Conservation (phyloP, 345 rosid species). For the Hibiscus tridactylites region DNA sequence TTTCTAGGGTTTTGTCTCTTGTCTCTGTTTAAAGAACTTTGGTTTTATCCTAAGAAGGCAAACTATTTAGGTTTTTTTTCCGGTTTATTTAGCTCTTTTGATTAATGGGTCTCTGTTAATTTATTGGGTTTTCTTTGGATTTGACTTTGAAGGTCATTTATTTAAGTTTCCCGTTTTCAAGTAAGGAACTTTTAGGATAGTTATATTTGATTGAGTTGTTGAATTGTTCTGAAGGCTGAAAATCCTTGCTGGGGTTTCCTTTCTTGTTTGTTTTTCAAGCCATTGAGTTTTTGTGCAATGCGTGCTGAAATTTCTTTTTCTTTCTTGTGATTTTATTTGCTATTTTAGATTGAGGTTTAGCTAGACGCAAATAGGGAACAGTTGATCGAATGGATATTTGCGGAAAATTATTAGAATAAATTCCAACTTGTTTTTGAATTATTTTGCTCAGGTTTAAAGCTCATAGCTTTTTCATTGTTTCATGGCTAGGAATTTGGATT, state of each 20-base stretch:
- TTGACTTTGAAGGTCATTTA: neutral
- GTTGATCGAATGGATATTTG: neutral
- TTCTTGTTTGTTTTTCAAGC: neutral
- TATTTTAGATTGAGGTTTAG: neutral
- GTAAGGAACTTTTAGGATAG: neutral
- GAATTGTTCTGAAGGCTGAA: neutral
- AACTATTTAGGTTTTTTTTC: neutral
- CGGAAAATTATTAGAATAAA: neutral
- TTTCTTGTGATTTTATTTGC: neutral
- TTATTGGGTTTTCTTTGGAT: slow-evolving; percentile 6
- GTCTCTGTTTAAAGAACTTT: neutral
- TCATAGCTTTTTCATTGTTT: neutral
- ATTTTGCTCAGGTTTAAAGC: neutral
- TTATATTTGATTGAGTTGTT: slow-evolving; percentile 1
- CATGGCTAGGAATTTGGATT: neutral
- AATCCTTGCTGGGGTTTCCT: neutral
- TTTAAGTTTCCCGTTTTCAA: neutral
- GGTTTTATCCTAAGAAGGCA: neutral
- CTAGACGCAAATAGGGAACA: neutral
- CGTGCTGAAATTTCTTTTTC: neutral
- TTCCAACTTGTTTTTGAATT: neutral
- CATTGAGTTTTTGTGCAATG: neutral
- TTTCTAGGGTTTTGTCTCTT: neutral
- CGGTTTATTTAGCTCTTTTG: neutral
- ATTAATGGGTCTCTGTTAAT: neutral